Percentiles rank a stretch among this genome's conserved stretches.
Conservation (phyloP, 495 filamentous ascomycete genomes). For the Podospora fimiseda region DNA sequence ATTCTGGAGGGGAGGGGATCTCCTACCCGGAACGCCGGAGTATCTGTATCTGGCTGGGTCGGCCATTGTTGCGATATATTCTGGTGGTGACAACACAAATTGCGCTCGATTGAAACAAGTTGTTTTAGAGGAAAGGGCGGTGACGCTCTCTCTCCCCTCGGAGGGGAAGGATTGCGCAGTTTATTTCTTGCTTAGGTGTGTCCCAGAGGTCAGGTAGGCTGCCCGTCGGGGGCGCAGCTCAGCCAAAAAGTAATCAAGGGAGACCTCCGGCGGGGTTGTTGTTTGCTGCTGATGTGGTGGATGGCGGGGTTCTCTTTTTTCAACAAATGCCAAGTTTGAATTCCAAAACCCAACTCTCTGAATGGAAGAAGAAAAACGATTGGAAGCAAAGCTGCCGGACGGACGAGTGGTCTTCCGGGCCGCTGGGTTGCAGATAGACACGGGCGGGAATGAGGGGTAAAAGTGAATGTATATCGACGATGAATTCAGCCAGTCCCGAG, state of each 20-base stretch:
- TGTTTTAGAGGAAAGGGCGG: not conserved
- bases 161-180: not conserved
- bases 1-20: conserved; percentile 40
- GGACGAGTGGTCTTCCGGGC: not conserved
- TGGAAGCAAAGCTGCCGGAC: not conserved
- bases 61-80: conserved; percentile 23
- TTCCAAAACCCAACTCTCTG: too few species aligned
- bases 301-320: conserved; percentile 4
- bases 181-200: not conserved
- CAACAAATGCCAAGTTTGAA: not conserved
- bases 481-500: too few species aligned
- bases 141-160: not conserved
- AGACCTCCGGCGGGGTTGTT: not conserved
- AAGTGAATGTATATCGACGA: too few species aligned
- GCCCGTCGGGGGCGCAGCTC: conserved; percentile 14
- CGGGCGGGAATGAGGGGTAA: not conserved
- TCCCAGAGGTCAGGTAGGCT: conserved; percentile 4
- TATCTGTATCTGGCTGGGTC: conserved; percentile 34
- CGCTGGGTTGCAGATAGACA: not conserved
- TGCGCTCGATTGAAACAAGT: not conserved
- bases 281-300: not conserved
- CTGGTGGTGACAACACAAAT: not conserved
- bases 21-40: conserved; percentile 29
- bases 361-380: too few species aligned
- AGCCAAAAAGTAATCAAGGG: conserved; percentile 2